Percentiles rank a stretch among this genome's conserved stretches.
phyloP scores from a whole-genome alignment of 371 early-diverging fungal genomes.

The Rhizomucor miehei region DNA sequence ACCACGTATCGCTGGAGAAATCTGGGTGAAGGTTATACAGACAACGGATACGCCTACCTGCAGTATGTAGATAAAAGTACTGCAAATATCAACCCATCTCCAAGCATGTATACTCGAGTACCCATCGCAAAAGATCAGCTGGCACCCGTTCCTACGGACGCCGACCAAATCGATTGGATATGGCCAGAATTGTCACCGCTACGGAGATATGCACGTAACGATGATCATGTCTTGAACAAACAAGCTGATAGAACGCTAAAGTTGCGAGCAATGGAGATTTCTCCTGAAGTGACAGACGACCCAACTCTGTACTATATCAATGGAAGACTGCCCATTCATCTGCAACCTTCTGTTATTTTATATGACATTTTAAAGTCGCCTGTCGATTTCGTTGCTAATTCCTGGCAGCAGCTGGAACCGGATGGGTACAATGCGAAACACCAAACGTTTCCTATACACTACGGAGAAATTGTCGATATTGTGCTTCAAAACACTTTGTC shows the following conservation, averaged over 20 bases:
- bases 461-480: slow-evolving; percentile 33
- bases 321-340: slow-evolving; percentile 18
- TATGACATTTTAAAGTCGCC: background rate
- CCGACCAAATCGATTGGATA: slow-evolving; percentile 11
- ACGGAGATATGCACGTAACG: background rate
- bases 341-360: slow-evolving; percentile 1
- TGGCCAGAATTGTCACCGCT: slow-evolving; percentile 20
- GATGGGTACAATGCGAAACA: slow-evolving; percentile 26
- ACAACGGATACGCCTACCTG: slow-evolving; percentile 6
- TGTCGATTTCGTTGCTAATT: background rate
- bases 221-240: slow-evolving; percentile 8
- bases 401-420: background rate
- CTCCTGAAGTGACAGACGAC: slow-evolving; percentile 14
- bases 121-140: background rate
- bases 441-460: slow-evolving; percentile 28
- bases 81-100: background rate
- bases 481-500: slow-evolving; percentile 31
- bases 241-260: slow-evolving; percentile 22
- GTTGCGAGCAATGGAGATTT: too few species aligned
- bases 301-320: slow-evolving; percentile 32
- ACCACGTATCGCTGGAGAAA: slow-evolving; percentile 3
- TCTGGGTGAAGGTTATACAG: background rate
- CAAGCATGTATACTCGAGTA: background rate
- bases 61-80: slow-evolving; percentile 2
- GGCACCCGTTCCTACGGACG: slow-evolving; percentile 5